Evolutionary conservation across 106 monocot genomes (phyloP).

Genomic region (Iris macrosiphon): DNA sequence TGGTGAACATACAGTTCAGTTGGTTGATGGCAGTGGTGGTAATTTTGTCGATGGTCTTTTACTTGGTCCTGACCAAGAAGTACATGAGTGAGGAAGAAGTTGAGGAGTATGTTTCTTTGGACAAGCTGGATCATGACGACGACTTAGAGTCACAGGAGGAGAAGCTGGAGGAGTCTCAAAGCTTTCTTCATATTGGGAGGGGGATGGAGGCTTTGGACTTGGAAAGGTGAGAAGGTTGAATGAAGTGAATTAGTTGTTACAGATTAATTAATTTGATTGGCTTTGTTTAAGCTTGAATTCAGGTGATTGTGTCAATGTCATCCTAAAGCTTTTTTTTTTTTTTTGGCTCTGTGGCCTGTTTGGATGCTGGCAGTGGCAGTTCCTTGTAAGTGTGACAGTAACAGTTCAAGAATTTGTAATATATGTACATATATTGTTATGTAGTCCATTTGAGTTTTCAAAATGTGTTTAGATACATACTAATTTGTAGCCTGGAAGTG

Average conservation of each 20-base stretch:
- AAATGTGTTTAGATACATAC: no score
- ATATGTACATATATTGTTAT: no score
- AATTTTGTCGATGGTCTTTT: conserved; percentile 19
- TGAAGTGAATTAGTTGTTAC: background rate
- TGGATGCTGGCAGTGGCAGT: no score
- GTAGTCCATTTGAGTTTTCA: no score
- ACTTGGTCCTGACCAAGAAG: conserved; percentile 16
- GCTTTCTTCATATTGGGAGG: conserved; percentile 23
- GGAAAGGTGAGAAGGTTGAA: conserved; percentile 30
- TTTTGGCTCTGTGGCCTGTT: no score
- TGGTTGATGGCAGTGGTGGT: conserved; percentile 27
- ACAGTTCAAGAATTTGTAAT: no score
- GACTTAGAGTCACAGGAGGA: conserved; percentile 26
- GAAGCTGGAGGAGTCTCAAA: conserved; percentile 12
- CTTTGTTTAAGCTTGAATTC: no score
- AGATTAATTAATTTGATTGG: no score
- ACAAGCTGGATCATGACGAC: conserved; percentile 2
- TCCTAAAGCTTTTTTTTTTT: no score
- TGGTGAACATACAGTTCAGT: conserved; percentile 45
- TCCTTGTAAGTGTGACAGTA: no score
- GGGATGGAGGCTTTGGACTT: conserved; percentile 17
- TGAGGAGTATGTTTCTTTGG: conserved; percentile 19
- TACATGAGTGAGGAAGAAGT: conserved; percentile 14
- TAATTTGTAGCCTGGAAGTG: no score
- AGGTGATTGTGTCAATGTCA: no score